Conservation (phyloP, 208 protist genomes). For the Histomonas meleagridis region DNA sequence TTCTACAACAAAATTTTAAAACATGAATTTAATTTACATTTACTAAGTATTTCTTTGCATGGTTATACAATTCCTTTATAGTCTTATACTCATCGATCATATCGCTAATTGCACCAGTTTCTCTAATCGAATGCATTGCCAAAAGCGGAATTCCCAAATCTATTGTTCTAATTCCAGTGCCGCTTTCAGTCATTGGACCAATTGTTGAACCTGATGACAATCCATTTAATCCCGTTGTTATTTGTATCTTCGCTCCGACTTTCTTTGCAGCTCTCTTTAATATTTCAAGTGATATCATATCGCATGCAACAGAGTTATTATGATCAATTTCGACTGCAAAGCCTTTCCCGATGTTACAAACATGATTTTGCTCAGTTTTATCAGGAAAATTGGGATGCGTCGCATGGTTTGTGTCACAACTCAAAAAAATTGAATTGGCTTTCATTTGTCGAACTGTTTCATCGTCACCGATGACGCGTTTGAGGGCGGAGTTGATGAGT, state of each 20-base stretch:
- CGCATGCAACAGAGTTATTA: background rate
- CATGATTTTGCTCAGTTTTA: background rate
- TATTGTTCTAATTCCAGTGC: background rate
- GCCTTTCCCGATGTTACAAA: background rate
- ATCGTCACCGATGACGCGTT: background rate
- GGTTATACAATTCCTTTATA: too few relatives aligned
- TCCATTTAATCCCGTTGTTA: background rate
- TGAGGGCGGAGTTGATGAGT: background rate
- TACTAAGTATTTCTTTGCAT: too few relatives aligned
- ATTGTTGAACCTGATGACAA: background rate
- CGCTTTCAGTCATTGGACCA: background rate
- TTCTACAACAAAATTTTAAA: too few relatives aligned
- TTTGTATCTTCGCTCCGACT: background rate
- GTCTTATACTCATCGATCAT: background rate
- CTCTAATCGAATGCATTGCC: slow-evolving; percentile 7
- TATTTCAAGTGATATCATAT: background rate
- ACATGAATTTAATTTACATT: too few relatives aligned
- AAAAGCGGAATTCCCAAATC: background rate
- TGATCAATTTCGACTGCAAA: background rate
- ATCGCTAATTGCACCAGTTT: background rate
- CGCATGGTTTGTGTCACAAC: background rate
- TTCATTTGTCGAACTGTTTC: background rate
- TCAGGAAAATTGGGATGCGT: background rate
- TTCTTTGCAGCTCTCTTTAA: background rate
- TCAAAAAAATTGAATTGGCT: slow-evolving; percentile 10